Base-by-base conservation (phyloP, 139 green algal species). In the Pleodorina starrii region DNA sequence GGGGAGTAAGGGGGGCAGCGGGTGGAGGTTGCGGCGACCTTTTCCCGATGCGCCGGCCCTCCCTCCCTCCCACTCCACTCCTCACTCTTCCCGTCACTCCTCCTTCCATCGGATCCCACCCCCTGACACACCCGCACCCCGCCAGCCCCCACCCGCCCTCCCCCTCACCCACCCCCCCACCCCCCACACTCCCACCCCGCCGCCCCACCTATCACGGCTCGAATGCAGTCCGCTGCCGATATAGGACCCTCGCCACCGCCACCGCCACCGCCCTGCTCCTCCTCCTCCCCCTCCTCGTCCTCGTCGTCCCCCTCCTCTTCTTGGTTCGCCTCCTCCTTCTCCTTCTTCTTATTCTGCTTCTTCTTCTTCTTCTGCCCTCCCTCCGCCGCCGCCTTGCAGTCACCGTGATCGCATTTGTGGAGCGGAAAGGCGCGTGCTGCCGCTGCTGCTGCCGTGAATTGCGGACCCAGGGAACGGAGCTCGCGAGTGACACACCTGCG, bases 391-490 rank as follows among this genome's bases (percentile, higher is more conserved):
- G 5, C 51, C 0, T 51, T 51, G 51, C 40, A 72, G 0, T 71
- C 7, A 29, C 73, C 86, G 69, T 97, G 95, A 0, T 86, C 89
- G 81, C 95, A 97, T 57, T 96, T 93, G 92, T 96, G 94, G 84
- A 97, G 90, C 69, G 90, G 60, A 42, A 46, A 90, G 73, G 40
- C 51, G 23, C 75, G 84, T 63, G 68, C 89, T 35, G 60, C 60
- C 5, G 42, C 60, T 12, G 81, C 81, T 0, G 81, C 51, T 7
- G n/a, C 60, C 2, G 71, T 40, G 29, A 91, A 93, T 2, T 96
- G 92, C n/a, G 63, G 38, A 0, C 95, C 95, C 35, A 97, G 80
- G 7, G 50, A 80, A 14, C 72, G 43, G 21, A 97, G 93, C 93
- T 97, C 95, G 0, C 76, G 54, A 40, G 92, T 95, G 42, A 96